Evolutionary conservation across 495 filamentous ascomycete genomes (phyloP), one percentile per base, ranked within the genome.

Genomic region (Rusavskia elegans): DNA sequence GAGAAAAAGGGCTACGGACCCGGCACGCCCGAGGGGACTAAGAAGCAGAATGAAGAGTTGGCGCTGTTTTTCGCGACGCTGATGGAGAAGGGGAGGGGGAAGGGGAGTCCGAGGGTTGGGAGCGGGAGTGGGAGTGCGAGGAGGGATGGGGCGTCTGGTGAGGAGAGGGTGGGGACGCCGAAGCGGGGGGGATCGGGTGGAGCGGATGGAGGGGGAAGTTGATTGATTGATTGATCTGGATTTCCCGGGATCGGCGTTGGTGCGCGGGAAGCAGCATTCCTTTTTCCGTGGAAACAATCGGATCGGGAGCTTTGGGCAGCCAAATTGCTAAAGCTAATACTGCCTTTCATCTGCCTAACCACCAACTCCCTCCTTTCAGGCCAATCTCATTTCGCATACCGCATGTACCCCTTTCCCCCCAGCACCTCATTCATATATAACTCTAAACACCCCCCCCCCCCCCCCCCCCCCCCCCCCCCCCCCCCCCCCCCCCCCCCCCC

Each of bases 21-120:
- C 29, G 20, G 50, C 37, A 61, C 55, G 4, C 59, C 71, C 8
- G 63, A 66, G 7, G 79, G 80, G 53, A 71, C 73, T 38, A 83
- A 82, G 61, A 68, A 72, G 13, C 75, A 84, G 57, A 83, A 82
- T 54, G 81, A 87, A 61, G 75, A 75, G 9, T 59, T 86, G 53
- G 78, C 77, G 11, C 77, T 72, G 49, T 87, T 85, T 68, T 87
- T 87, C 57, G 74, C 71, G 8, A 74, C 73, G 1, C 64, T 85
- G 25, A 77, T 84, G 58, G 84, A 81, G 59, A 82, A 77, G 53
- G 58, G 50, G 5, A 45, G 41, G 2, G 32, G 32, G 8, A 53
- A 37, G 29, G 52, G 50, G 39, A 60, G 56, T 52, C 62, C 55
- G 21, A 46, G 44, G 44, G 44, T 46, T 4, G 44, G 44, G 9